Evolutionary conservation across 345 rosid species (phyloP), one percentile per base, ranked within the genome.

Genomic region (Eutrema yunnanense): DNA sequence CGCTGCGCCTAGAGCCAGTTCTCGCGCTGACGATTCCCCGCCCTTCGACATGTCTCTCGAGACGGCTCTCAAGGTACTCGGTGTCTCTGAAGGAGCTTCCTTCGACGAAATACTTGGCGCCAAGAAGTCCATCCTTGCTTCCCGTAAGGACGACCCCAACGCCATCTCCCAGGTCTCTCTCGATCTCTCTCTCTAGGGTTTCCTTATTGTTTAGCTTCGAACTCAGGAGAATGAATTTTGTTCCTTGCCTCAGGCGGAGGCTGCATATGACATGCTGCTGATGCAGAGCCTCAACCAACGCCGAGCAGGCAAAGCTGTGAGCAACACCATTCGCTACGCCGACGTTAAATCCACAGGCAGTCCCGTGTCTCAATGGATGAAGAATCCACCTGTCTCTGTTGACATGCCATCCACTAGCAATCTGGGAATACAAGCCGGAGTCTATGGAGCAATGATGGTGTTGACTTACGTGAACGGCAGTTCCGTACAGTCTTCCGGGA

Each of bases 251-350:
- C 77, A 95, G 97, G 96, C 83, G 16, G 97, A 95, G 79, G 92
- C 99, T 76, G 99, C 97, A 5, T 92, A 92, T 80, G 97, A 95
- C 71, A 92, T 95, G 99, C 66, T 95, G 81, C 97, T 92, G 71
- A 92, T 92, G 99, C 85, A 81, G 73, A 95, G 97, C 81, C 81
- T 95, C 50, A 87, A 90, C 72, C 99, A 84, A 82, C 92, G 99
- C 38, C 87, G 85, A 78, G 82, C 93, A 26, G 99, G 97, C 52
- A 95, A 90, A 80, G 97, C 92, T 29, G 85, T 80, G 51, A 81
- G 80, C 77, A 87, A 87, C 80, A 83, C 75, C 76, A 81, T 95
- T 42, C 89, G 94, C 4, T 95, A 87, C 79, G 99, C 99, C 5
- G 97, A 95, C 82, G 99, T 95, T 65, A 92, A 92, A 79, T 82